These are phyloP conservation scores for Pythium graminicola DNA, from an alignment of 352 stramenopile species.

Conservation along the genomic window DNA sequence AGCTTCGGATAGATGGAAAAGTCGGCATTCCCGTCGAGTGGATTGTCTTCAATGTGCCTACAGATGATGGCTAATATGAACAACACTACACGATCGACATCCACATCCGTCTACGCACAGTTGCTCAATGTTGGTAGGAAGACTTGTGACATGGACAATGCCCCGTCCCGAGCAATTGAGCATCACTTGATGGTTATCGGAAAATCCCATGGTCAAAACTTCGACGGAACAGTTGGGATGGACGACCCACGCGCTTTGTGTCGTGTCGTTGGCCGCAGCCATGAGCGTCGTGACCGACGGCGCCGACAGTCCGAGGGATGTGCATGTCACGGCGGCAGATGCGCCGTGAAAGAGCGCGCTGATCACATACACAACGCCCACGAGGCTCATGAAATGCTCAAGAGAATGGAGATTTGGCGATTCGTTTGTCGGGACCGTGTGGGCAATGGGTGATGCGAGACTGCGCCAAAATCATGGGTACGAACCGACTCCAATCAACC, in stretches of 20 bases:
- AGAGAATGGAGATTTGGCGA: too few relatives aligned
- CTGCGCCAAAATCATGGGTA: too few relatives aligned
- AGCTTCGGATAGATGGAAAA: constrained; percentile 14
- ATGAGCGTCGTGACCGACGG: constrained; percentile 21
- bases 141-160: constrained; percentile 13
- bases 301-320: too few relatives aligned
- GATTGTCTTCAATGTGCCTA: constrained; percentile 13
- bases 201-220: background rate
- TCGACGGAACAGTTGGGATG: constrained; percentile 15
- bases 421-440: too few relatives aligned
- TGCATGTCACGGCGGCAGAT: too few relatives aligned
- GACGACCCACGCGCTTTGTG: constrained; percentile 20
- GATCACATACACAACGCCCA: too few relatives aligned
- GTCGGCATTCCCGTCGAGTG: constrained; percentile 6
- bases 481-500: too few relatives aligned
- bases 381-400: too few relatives aligned
- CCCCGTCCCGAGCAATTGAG: constrained; percentile 3
- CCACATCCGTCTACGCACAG: constrained; percentile 1
- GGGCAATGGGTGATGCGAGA: too few relatives aligned
- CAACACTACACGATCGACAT: background rate
- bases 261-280: constrained; percentile 14
- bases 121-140: constrained; percentile 1
- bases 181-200: background rate
- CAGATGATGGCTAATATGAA: background rate
- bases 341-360: too few relatives aligned